Percentiles rank a stretch among this genome's conserved stretches.
Conservation (phyloP, 305 asterid species). For the Solanum hybrid region DNA sequence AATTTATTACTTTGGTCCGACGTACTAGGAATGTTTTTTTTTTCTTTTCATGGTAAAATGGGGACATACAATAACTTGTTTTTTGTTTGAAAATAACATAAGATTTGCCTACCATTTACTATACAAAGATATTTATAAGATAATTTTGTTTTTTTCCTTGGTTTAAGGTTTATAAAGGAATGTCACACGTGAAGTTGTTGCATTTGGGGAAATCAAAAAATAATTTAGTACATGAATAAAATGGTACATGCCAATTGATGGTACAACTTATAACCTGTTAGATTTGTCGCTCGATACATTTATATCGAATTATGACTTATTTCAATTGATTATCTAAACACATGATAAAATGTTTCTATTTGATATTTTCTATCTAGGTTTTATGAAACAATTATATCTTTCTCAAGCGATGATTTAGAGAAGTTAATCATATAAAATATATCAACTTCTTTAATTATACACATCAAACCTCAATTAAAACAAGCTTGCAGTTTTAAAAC, state of each 20-base stretch:
- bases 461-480: too few species aligned
- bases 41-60: neutral
- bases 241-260: neutral
- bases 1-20: neutral
- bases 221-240: neutral
- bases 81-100: neutral
- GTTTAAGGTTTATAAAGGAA: neutral
- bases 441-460: too few species aligned
- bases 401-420: neutral
- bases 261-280: too few species aligned
- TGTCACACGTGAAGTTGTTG: neutral
- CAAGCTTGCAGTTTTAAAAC: too few species aligned
- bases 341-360: neutral
- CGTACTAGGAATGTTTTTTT: neutral
- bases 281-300: too few species aligned
- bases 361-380: accelerated
- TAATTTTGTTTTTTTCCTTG: too few species aligned
- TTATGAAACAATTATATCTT: too few species aligned
- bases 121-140: neutral
- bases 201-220: neutral
- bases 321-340: too few species aligned
- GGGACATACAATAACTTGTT: neutral
- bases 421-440: too few species aligned
- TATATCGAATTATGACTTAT: too few species aligned
- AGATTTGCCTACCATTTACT: neutral